Base-by-base conservation (phyloP, 768 basidiomycete genomes). In the Tremella yokohamensis region DNA sequence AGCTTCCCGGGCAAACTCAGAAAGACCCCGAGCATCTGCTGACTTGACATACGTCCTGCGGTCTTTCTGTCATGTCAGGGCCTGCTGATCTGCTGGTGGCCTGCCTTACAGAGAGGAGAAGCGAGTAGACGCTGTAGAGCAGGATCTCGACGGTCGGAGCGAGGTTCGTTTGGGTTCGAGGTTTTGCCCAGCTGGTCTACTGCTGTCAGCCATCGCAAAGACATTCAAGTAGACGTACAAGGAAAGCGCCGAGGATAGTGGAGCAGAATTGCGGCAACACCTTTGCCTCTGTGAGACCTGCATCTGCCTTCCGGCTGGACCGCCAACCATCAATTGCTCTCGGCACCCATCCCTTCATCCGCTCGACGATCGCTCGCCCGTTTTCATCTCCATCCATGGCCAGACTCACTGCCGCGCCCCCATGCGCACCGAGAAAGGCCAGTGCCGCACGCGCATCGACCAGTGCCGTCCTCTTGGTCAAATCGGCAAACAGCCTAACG, bases 381-480 rank as follows among this genome's bases (percentile, higher is more conserved):
- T 40, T 20, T 8, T 56, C 69, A 1, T 60, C 40, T 48, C 57
- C 54, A 6, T 55, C 55, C 39, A 62, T n/a, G 3, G 52, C 51
- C 0, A 53, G 37, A 20, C 26, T 52, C 15, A 63, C 40, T 2
- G 63, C 50, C 8, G 57, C 56, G 20, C 18, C 50, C 2, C 67
- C 67, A 49, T 72, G 65, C 37, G 24, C 37, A 2, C 42, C 51
- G 8, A 62, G 22, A 38, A 71, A 65, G 4, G 52, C 34, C n/a
- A 72, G 34, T 1, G 42, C 53, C 6, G 55, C 50, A 13, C 62
- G 29, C 16, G 63, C 47, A 48, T 68, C 65, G 8, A 64, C 1
- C 3, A 50, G 54, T 12, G 60, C 25, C 8, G 20, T 55, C 40
- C 56, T 45, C 1, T 61, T 37, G 9, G 47, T 22, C 24, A 61